Evolutionary conservation across 495 filamentous ascomycete genomes (phyloP).

Genomic region (Xylaria venustula): DNA sequence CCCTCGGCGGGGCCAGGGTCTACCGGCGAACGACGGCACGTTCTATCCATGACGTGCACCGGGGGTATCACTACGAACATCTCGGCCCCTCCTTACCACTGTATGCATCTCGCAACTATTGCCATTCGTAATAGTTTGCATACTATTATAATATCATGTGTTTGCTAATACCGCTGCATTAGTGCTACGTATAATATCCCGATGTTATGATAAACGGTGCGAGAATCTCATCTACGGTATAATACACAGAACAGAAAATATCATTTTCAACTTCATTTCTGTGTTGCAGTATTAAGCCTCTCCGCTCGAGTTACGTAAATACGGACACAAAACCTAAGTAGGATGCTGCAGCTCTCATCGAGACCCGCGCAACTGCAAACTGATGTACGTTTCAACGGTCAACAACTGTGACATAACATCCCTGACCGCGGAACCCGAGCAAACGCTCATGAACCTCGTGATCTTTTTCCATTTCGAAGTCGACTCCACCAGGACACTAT

Average conservation of each 20-base stretch:
- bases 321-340: not conserved
- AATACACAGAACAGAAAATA: not conserved
- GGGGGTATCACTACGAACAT: not conserved
- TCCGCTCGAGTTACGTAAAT: not conserved
- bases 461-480: not conserved
- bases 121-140: no score
- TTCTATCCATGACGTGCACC: not conserved
- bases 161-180: not conserved
- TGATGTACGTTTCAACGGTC: not conserved
- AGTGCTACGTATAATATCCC: not conserved
- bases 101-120: not conserved
- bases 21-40: not conserved
- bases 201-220: not conserved
- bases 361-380: not conserved
- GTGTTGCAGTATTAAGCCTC: not conserved
- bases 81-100: not conserved
- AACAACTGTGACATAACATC: not conserved
- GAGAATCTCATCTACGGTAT: not conserved
- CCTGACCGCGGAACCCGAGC: not conserved
- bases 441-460: not conserved
- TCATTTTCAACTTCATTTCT: not conserved
- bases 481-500: not conserved
- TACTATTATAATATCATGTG: no score
- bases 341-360: not conserved
- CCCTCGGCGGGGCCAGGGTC: not conserved